Base-by-base conservation (phyloP, 352 stramenopile species). In the Phytophthora ohioensis region DNA sequence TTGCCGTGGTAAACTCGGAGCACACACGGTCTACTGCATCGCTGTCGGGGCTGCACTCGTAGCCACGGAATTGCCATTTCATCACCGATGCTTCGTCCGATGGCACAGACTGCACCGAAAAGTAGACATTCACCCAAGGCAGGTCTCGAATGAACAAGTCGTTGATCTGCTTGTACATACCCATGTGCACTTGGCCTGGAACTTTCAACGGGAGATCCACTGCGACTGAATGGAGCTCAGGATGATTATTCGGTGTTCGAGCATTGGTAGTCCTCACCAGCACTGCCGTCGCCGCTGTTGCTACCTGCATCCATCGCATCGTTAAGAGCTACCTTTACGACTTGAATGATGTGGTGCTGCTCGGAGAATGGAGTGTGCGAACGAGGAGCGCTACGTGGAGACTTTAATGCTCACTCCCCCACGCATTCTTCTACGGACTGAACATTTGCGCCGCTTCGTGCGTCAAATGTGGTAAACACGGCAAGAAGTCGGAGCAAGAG, bases 61-160 rank as follows among this genome's bases (percentile, higher is more conserved):
- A 87, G 11, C 79, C 81, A 15, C 70, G 61, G n/a, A 90, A 71
- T n/a, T 64, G 36, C 81, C 81, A 90, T 17, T 53, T 56, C 49
- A 52, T 49, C 17, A 49, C 30, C 3, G 32, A 42, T 39, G 64
- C 17, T 10, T 65, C 21, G 31, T 57, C 52, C 10, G 17, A 34
- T 11, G 51, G 8, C 32, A 58, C 8, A 27, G 34, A 46, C 6
- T 64, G 57, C 11, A 88, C 57, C n/a, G 76, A 81, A 47, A 87
- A 86, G 42, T 77, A 79, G n/a, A 73, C 62, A 36, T 52, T 59
- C 11, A 73, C 45, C n/a, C 66, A 52, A 8, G 63, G 54, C 5
- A 87, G 46, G 3, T 76, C 60, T 53, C 77, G 79, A 34, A 76
- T 53, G 65, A 74, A 90, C 46, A 65, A 12, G 12, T 48, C 43